Percentiles rank a stretch among this genome's conserved stretches.
Evolutionary conservation across 352 stramenopile species (phyloP).

Genomic region (Phytophthora chlamydospora): DNA sequence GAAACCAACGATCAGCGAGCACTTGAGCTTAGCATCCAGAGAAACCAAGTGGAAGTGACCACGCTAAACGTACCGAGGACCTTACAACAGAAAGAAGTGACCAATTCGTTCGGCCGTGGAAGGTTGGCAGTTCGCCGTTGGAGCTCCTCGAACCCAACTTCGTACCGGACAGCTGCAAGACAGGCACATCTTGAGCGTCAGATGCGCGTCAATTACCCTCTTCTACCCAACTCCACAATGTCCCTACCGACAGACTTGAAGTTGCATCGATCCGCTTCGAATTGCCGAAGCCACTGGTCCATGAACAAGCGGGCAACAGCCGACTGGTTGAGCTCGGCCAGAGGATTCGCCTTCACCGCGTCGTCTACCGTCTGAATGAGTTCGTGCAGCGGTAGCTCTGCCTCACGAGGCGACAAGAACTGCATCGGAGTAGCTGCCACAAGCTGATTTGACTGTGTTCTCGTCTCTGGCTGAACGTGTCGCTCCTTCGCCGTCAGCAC

Average conservation of each 20-base stretch:
- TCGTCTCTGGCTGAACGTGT: neutral
- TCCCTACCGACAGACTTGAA: constrained; percentile 72
- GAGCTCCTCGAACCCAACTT: constrained; percentile 71
- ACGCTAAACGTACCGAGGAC: constrained; percentile 43
- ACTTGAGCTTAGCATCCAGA: neutral
- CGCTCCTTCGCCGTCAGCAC: constrained; percentile 10
- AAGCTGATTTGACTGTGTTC: constrained; percentile 16
- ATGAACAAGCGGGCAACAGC: constrained; percentile 67
- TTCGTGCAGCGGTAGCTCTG: constrained; percentile 52
- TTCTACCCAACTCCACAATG: neutral
- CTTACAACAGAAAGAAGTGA: constrained; percentile 64
- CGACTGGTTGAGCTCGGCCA: constrained; percentile 56
- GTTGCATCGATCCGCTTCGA: constrained; percentile 50
- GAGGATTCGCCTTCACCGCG: constrained; percentile 54
- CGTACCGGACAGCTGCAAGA: constrained; percentile 56
- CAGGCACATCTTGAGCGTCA: neutral
- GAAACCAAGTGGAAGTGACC: neutral
- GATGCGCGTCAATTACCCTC: neutral
- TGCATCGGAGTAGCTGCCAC: neutral
- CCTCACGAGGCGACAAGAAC: neutral
- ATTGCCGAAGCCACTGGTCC: constrained; percentile 62
- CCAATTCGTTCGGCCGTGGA: constrained; percentile 57
- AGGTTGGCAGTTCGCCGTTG: constrained; percentile 63
- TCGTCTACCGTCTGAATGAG: constrained; percentile 61
- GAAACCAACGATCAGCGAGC: constrained; percentile 5